Evolutionary conservation across 305 asterid species (phyloP).

Genomic region (Fraxinus latifolia): DNA sequence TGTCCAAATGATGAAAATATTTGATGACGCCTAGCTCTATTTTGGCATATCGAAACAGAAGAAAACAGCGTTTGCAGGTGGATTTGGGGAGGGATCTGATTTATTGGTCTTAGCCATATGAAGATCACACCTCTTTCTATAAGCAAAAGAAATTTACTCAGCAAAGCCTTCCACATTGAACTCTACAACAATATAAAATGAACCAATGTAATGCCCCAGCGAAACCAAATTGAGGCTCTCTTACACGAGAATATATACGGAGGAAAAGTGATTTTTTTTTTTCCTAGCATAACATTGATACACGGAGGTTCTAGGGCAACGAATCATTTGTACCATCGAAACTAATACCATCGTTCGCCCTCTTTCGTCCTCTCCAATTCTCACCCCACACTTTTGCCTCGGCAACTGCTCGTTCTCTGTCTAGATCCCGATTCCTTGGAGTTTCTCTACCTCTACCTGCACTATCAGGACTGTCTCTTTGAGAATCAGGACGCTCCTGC

Average conservation of each 20-base stretch:
- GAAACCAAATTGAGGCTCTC: not conserved
- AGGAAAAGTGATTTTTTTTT: not conserved
- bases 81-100: not conserved
- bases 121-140: not conserved
- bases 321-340: conserved; percentile 62
- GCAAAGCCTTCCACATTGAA: conserved; percentile 4
- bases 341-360: conserved; percentile 38
- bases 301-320: not conserved
- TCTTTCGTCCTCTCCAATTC: conserved; percentile 79
- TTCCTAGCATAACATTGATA: not conserved
- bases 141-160: not conserved
- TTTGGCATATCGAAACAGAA: not conserved
- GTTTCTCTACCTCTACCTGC: conserved; percentile 62
- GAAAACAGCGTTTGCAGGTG: not conserved
- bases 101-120: not conserved
- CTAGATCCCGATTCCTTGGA: conserved; percentile 64
- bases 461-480: conserved; percentile 61
- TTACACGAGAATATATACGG: not conserved
- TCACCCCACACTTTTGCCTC: conserved; percentile 96
- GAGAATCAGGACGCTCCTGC: conserved; percentile 50
- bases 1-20: not conserved
- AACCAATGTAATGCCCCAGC: not conserved
- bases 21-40: not conserved
- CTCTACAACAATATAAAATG: conserved; percentile 8
- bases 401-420: conserved; percentile 89